Percentiles rank a stretch among this genome's conserved stretches.
Evolutionary conservation across 2,329 filamentous ascomycete genomes (phyloP).

Genomic region (Zarea fungicola): DNA sequence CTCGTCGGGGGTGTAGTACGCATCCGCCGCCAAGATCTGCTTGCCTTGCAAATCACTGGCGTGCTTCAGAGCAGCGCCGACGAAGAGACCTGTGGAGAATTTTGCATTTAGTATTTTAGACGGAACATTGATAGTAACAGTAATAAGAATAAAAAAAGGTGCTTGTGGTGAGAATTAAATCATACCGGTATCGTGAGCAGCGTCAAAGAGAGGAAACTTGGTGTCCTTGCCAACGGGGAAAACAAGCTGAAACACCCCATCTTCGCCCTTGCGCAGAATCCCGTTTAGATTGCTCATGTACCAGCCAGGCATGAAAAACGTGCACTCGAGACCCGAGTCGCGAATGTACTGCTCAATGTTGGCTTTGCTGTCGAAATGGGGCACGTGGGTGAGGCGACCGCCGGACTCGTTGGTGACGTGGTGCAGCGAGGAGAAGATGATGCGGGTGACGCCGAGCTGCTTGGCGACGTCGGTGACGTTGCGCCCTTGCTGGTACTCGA

Average conservation of each 20-base stretch:
- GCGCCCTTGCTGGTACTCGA: slow-evolving; percentile 39
- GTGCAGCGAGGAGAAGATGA: slow-evolving; percentile 42
- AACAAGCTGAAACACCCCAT: slow-evolving; percentile 24
- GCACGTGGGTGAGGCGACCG: slow-evolving; percentile 33
- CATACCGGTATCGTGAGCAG: slow-evolving; percentile 32
- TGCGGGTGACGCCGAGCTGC: slow-evolving; percentile 37
- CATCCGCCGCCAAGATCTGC: slow-evolving; percentile 30
- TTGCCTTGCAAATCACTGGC: slow-evolving; percentile 23
- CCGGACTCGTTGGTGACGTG: slow-evolving; percentile 32
- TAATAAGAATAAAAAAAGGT: no score
- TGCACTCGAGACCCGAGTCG: slow-evolving; percentile 38
- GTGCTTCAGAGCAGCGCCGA: slow-evolving; percentile 29
- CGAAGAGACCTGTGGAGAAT: slow-evolving; percentile 34
- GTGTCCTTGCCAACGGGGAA: slow-evolving; percentile 27
- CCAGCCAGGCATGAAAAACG: slow-evolving; percentile 46
- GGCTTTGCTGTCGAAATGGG: slow-evolving; percentile 54
- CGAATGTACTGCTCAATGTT: slow-evolving; percentile 53
- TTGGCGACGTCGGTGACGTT: slow-evolving; percentile 41
- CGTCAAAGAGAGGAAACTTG: slow-evolving; percentile 34
- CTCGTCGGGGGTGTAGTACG: slow-evolving; percentile 30
- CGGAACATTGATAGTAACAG: no score
- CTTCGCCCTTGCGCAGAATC: slow-evolving; percentile 24
- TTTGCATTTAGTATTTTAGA: no score
- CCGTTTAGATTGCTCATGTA: slow-evolving; percentile 49
- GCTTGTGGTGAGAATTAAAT: no score